Percentiles rank a stretch among this genome's conserved stretches.
Evolutionary conservation across 805 yeast species (phyloP).

Genomic region (Saturnispora diversa): DNA sequence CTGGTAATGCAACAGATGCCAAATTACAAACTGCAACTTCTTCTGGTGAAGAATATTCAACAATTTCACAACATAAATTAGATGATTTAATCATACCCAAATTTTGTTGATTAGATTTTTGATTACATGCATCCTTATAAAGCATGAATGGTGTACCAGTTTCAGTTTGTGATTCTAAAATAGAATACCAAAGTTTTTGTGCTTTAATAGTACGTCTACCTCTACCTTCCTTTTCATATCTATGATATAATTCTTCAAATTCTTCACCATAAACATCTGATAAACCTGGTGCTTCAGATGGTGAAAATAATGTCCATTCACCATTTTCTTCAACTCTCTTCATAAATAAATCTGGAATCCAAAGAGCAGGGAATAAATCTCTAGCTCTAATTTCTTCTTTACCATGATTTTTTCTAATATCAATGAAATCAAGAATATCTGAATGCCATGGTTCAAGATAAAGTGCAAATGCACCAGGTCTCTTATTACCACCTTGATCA

Average conservation of each 20-base stretch:
- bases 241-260: conserved; percentile 43
- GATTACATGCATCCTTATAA: conserved; percentile 55
- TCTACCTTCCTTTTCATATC: conserved; percentile 43
- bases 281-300: conserved; percentile 52
- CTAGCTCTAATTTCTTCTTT: conserved; percentile 57
- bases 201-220: conserved; percentile 46
- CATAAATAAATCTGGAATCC: conserved; percentile 60
- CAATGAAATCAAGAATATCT: conserved; percentile 50
- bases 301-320: conserved; percentile 54
- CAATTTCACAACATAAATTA: conserved; percentile 56
- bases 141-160: conserved; percentile 61
- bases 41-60: conserved; percentile 49
- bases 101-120: conserved; percentile 52
- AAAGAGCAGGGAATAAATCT: conserved; percentile 54
- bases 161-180: conserved; percentile 55
- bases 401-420: conserved; percentile 55
- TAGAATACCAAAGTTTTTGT: conserved; percentile 53
- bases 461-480: conserved; percentile 58
- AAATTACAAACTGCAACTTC: conserved; percentile 57
- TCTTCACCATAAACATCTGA: conserved; percentile 49
- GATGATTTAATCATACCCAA: conserved; percentile 54
- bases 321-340: conserved; percentile 48
- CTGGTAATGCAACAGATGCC: conserved; percentile 52
- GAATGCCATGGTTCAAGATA: conserved; percentile 60
- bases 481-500: conserved; percentile 58